Evolutionary conservation across 2,329 filamentous ascomycete genomes (phyloP), one percentile per base, ranked within the genome.

Genomic region (Aphanoascus verrucosus): DNA sequence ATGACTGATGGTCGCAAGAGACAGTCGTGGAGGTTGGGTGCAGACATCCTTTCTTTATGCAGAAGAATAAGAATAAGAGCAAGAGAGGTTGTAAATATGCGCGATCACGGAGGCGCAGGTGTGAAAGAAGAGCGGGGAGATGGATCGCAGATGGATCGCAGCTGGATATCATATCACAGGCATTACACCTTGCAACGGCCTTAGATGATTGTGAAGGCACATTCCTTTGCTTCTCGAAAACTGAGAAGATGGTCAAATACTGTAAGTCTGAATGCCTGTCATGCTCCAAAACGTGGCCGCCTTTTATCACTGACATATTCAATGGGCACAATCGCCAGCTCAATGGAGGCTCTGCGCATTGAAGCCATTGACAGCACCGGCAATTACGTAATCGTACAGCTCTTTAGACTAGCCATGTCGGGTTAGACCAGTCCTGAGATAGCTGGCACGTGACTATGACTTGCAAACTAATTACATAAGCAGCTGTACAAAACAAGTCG

Each of bases 1-100:
- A 97, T 81, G 56, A 96, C 81, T 46, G 84, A 84, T 1, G 91
- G 91, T 41, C 89, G 88, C 54, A 97, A 78, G 58, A 95, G 83
- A 56, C 86, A 84, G 69, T 88, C 84, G 72, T 85, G 79, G 47
- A 86, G 74, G 57, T 74, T 69, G 53, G 71, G 67, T n/a, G 53
- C 49, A 14, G 55, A 49, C 55, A 57, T 57, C 9, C 19, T 43
- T 42, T 17, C 15, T 15, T 9, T 19, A 1, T 28, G 23, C 19
- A 45, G 31, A 15, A 28, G 42, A 45, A 44, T n/a, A n/a, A n/a
- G 37, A 4, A 3, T 11, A 17, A 17, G 15, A 11, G 37, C 4
- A 14, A 11, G 12, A 14, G 9, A 4, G 9, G 15, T 3, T 11
- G 37, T 3, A 7, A 4, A 28, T 28, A 28, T 28, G 23, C 3